A percentile compares a stretch with the other conserved stretches of the same genome.
Evolutionary conservation across 805 yeast species (phyloP).

Genomic region (Saccharomyces kudriavzevii): DNA sequence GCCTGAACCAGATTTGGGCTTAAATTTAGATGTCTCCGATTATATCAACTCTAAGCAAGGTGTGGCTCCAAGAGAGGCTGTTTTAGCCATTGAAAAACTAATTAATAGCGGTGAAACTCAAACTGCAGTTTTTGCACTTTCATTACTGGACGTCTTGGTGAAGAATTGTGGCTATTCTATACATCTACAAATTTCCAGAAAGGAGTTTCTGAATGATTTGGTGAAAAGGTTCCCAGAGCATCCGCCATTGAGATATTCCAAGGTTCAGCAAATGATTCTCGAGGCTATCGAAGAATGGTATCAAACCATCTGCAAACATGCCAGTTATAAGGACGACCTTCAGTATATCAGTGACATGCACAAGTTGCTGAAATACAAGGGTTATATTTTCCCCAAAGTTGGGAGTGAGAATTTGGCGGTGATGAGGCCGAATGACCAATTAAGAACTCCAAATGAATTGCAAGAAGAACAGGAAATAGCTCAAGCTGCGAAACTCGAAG

Average conservation of each 20-base stretch:
- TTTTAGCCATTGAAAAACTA: conserved; percentile 71
- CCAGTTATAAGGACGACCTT: conserved; percentile 84
- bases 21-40: conserved; percentile 90
- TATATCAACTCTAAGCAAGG: conserved; percentile 90
- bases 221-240: conserved; percentile 91
- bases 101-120: conserved; percentile 79
- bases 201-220: conserved; percentile 87
- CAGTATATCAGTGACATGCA: conserved; percentile 95
- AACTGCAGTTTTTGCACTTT: conserved; percentile 73
- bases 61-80: conserved; percentile 84
- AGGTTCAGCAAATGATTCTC: conserved; percentile 75
- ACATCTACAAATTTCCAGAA: conserved; percentile 88
- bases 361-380: conserved; percentile 78
- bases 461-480: conserved; percentile 89
- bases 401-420: conserved; percentile 89
- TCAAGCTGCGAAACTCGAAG: conserved; percentile 91
- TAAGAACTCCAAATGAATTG: conserved; percentile 82
- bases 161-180: conserved; percentile 97
- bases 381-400: conserved; percentile 88
- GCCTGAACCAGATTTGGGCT: conserved; percentile 76
- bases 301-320: conserved; percentile 84
- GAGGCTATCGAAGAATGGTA: conserved; percentile 96
- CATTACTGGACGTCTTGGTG: conserved; percentile 78
- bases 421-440: conserved; percentile 76
- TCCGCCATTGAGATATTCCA: conserved; percentile 78